Evolutionary conservation across 352 stramenopile species (phyloP), one percentile per base, ranked within the genome.

Genomic region (Plasmopara halstedii): DNA sequence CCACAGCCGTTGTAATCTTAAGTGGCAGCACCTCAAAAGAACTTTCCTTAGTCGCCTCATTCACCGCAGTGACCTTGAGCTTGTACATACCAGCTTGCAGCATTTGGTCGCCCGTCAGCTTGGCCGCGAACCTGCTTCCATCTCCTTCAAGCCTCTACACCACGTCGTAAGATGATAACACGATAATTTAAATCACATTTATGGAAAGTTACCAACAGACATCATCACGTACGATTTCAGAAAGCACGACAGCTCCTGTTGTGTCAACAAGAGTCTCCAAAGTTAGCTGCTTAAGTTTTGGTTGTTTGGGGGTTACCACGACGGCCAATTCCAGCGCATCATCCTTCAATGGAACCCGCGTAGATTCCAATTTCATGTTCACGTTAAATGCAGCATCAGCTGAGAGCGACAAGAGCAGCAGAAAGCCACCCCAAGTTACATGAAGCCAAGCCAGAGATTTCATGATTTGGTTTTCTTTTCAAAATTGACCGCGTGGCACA

Each of bases 201-300:
- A 39, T n/a, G 0, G 15, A 3, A 6, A 5, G 4, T 18, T 19
- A 14, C 10, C 5, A 8, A 13, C 21, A 9, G 4, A 17, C 13
- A 18, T 14, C 18, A 18, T 1, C 10, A 67, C 74, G 55, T 41
- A 88, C 75, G 62, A 85, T 43, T 42, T 69, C 70, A 9, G 70
- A 78, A 23, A 78, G 60, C n/a, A 85, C 50, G 7, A 59, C 54
- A 29, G 71, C 53, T 42, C 77, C 77, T 6, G 63, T 68, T 17
- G 73, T 83, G 61, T 89, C 74, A 20, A 89, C 65, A 21, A 89
- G 67, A 23, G 72, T 80, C 46, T 87, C 73, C 39, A 89, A 56
- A 29, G 64, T 73, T 41, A 89, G 37, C 19, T 79, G 61, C 54
- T 64, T 67, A 32, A 87, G 53, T n/a, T 65, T 53, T 3, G 62